A percentile compares a stretch with the other conserved stretches of the same genome.
Conservation (phyloP, 176 grass and related monocot genomes). For the Olyra latifolia region DNA sequence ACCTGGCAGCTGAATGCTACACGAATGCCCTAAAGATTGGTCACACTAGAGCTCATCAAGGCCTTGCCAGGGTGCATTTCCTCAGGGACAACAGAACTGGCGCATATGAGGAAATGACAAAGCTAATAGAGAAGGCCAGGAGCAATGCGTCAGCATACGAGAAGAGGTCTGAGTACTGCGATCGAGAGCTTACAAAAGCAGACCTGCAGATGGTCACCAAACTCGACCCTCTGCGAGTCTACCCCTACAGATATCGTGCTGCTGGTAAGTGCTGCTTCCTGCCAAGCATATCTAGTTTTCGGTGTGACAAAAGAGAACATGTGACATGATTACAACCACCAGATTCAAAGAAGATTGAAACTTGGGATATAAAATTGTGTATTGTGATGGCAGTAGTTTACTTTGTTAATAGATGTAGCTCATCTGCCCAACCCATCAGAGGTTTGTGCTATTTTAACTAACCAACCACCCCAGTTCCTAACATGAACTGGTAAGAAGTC, state of each 20-base stretch:
- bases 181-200: constrained; percentile 76
- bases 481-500: constrained; percentile 37
- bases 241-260: constrained; percentile 97
- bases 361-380: constrained; percentile 36
- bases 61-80: constrained; percentile 90
- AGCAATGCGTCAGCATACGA: constrained; percentile 98
- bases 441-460: constrained; percentile 41
- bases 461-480: constrained; percentile 40
- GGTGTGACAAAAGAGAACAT: neutral
- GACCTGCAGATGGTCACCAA: constrained; percentile 93
- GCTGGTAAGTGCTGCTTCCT: constrained; percentile 65
- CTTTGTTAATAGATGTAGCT: constrained; percentile 38
- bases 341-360: constrained; percentile 43
- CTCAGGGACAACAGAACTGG: constrained; percentile 66
- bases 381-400: constrained; percentile 18
- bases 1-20: constrained; percentile 96
- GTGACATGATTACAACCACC: constrained; percentile 8
- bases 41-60: constrained; percentile 96
- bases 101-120: constrained; percentile 96
- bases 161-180: constrained; percentile 95
- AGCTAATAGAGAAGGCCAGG: constrained; percentile 93
- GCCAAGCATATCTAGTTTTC: constrained; percentile 11
- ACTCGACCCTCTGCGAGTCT: constrained; percentile 89
- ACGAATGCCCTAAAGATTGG: constrained; percentile 87
- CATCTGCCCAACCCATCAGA: constrained; percentile 42